Conservation (phyloP, 202 grass and related monocot genomes). For the Eragrostis tef region DNA sequence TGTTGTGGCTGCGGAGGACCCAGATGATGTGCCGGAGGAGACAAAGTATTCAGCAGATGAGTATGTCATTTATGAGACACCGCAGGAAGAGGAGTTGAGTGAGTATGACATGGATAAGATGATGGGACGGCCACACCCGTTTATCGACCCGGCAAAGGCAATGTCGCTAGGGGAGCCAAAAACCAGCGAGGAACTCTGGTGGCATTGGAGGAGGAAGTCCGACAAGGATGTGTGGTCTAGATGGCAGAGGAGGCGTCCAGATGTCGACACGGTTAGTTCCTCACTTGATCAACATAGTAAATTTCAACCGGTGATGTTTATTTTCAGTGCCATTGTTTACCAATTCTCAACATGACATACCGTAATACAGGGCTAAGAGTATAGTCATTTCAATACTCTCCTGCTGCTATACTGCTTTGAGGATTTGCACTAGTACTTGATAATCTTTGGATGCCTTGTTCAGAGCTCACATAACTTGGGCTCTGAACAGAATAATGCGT, state of each 20-base stretch:
- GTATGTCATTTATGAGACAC: slow-evolving; percentile 82
- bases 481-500: background rate
- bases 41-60: slow-evolving; percentile 56
- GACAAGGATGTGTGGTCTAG: slow-evolving; percentile 82
- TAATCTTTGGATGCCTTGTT: slow-evolving; percentile 26
- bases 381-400: slow-evolving; percentile 10
- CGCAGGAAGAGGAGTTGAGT: slow-evolving; percentile 63
- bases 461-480: background rate
- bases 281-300: slow-evolving; percentile 3
- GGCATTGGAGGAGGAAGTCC: slow-evolving; percentile 88
- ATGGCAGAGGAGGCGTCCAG: slow-evolving; percentile 83
- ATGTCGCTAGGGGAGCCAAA: slow-evolving; percentile 66
- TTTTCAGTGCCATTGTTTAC: slow-evolving; percentile 9
- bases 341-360: slow-evolving; percentile 26
- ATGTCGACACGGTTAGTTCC: slow-evolving; percentile 85
- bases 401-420: background rate
- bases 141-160: slow-evolving; percentile 68
- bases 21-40: slow-evolving; percentile 51
- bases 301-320: background rate
- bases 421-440: slow-evolving; percentile 10
- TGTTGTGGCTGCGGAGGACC: slow-evolving; percentile 35
- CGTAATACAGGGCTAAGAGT: slow-evolving; percentile 11
- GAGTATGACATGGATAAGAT: slow-evolving; percentile 82
- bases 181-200: slow-evolving; percentile 92
- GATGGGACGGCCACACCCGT: slow-evolving; percentile 75